Evolutionary conservation across 805 yeast genomes (phyloP), one percentile per base, ranked within the genome.

Genomic region (Starmerella stellata): DNA sequence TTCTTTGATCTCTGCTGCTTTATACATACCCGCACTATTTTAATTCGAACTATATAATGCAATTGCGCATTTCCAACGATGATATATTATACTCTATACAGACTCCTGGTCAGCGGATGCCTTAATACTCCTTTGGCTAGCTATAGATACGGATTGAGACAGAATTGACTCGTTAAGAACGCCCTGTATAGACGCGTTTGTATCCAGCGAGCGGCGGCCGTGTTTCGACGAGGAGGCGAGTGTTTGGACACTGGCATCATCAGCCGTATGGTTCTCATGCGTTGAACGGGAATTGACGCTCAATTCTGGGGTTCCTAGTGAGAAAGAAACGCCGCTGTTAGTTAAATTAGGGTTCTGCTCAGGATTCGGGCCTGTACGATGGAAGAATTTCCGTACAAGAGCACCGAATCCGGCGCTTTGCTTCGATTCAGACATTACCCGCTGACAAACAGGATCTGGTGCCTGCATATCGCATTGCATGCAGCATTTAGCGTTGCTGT

Each of bases 121-220:
- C n/a, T n/a, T n/a, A n/a, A n/a, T n/a, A n/a, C n/a, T n/a, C n/a
- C 25, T 29, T 5, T 5, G 15, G 19, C 38, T 33, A 2, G 35
- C 36, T 2, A 31, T 18, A n/a, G 38, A 21, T n/a, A 15, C 37
- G 5, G 33, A 16, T 9, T 28, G 27, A 14, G 46, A 39, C 30
- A 51, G 36, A 37, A 47, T 19, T 39, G 46, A 36, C 34, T 54
- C 61, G 9, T 61, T 59, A 3, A 59, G 57, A 25, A 58, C 43
- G 3, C 59, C 62, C 23, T 52, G 45, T 7, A 58, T 58, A 18
- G 56, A 49, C 13, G 62, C 62, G 42, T 58, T 58, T 15, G 62
- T 58, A 39, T 58, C 62, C 16, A 57, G 45, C 5, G 60, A 55
- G 35, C 55, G 48, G 17, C 60, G 46, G 16, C 49, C 49, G 21